Base-by-base conservation (phyloP, 805 yeast genomes). In the Candida loeiensis region DNA sequence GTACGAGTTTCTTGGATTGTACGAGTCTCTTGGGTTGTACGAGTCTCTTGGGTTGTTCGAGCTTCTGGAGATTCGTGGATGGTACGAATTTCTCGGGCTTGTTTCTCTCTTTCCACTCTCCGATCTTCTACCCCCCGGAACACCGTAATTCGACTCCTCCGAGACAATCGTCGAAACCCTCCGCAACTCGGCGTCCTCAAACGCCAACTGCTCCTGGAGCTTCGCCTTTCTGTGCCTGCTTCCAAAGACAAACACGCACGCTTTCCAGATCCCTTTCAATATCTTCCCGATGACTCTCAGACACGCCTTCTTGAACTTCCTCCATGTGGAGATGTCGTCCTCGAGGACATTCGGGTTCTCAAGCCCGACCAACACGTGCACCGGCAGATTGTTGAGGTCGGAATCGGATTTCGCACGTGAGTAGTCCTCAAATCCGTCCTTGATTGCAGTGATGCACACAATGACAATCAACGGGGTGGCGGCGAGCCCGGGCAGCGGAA, bases 381-480 rank as follows among this genome's bases (percentile, higher is more conserved):
- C 76, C 13, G 77, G 71, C 2, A 82, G 73, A 52, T 80, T 81
- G 57, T 85, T 85, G 54, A 85, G 65, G 45, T 84, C 89, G 40
- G 69, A 63, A 58, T 85, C 95, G 28, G 79, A 75, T 2, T 69
- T 50, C 2, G 76, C 74, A 51, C 95, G 72, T 43, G 85, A 70
- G 47, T 76, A 81, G 58, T 85, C 95, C 61, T 85, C 95, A 49
- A 85, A 68, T 0, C 83, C 90, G 61, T 85, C 93, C 53, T 83
- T 82, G 46, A 80, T 55, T 4, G 88, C 90, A 2, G 93, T 85
- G 47, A 85, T 66, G 40, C 71, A 68, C 14, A 85, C 89, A 66
- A 85, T 84, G 41, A 85, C 90, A 57, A 84, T 82, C 55, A 85
- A 74, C 2, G 95, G 95, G 24, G 84, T 90, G 2, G 89, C 85